Evolutionary conservation across 441 rosid genomes (phyloP).

Genomic region (Erodium texanum): DNA sequence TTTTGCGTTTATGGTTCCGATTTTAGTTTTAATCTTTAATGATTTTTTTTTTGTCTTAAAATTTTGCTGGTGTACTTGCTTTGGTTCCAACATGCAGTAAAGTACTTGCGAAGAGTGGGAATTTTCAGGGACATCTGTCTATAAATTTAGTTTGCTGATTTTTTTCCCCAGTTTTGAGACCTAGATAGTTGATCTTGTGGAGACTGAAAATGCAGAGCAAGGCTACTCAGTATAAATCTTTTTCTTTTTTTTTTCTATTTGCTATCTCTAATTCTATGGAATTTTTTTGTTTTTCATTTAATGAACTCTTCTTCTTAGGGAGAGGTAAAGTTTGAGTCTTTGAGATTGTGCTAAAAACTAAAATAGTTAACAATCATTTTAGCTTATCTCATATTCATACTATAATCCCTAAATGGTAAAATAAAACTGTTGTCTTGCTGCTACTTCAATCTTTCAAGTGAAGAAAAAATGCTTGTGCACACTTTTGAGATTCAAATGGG

Average conservation of each 20-base stretch:
- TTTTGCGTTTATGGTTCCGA: no score
- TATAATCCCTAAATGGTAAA: background rate
- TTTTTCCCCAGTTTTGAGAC: no score
- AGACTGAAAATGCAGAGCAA: no score
- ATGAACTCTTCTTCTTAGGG: background rate
- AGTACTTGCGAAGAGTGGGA: no score
- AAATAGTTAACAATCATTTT: background rate
- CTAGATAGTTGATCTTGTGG: no score
- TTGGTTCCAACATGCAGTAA: no score
- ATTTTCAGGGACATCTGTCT: no score
- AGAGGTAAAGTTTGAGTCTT: background rate
- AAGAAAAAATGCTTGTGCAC: background rate
- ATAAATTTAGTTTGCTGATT: no score
- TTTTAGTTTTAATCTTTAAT: no score
- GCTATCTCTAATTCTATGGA: background rate
- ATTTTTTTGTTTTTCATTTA: background rate
- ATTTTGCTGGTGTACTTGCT: no score
- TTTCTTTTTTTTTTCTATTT: background rate
- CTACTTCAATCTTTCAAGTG: background rate
- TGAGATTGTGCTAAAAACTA: background rate
- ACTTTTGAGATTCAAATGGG: background rate
- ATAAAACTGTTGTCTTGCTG: background rate
- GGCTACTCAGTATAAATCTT: no score
- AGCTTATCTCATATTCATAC: background rate
- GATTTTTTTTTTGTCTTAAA: no score